Base-by-base conservation (phyloP, 768 basidiomycete species). In the Cantharellus anzutake region DNA sequence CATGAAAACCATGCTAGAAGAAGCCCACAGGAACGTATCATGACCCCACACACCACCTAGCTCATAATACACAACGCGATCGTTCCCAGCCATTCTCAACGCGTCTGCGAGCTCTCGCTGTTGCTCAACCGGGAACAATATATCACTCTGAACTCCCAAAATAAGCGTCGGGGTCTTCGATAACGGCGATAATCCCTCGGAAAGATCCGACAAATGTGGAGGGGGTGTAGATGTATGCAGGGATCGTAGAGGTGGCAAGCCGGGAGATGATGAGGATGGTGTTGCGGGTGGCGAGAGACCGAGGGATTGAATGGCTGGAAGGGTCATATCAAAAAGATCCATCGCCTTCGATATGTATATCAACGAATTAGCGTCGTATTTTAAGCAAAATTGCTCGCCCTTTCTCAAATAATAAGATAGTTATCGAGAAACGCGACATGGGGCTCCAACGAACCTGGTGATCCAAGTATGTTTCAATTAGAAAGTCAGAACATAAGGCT, bases 1-100 rank as follows among this genome's bases (percentile, higher is more conserved):
- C 4, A 59, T 37, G 62, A 42, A 61, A 57, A 4, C 14, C 29
- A 79, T 29, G 20, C 20, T 29, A 29, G 37, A 37, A 41, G 58
- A 61, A 29, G 58, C 84, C 77, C 66, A 85, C 81, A 98, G 73
- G 73, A 97, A 97, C 29, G 92, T 97, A 71, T 99, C 94, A 67
- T 99, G 94, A 1, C 96, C 96, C 93, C 92, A 98, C n/a, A 98
- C 93, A 4, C 94, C 93, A 37, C 94, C 94, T 2, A 98, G 78
- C 71, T 98, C 96, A 68, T 94, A 99, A 70, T 97, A 98, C 61
- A 87, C 85, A 37, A 99, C 96, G 60, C 77, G 73, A 14, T 80
- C 71, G 69, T 97, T 98, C 0, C 96, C 96, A 1, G 84, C 81
- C 78, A 90, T 79, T 62, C 89, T 79, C 63, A 99, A 71, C 34